These are phyloP conservation scores for Hericium erinaceus DNA, from an alignment of 768 basidiomycete genomes.

Conservation along the genomic window DNA sequence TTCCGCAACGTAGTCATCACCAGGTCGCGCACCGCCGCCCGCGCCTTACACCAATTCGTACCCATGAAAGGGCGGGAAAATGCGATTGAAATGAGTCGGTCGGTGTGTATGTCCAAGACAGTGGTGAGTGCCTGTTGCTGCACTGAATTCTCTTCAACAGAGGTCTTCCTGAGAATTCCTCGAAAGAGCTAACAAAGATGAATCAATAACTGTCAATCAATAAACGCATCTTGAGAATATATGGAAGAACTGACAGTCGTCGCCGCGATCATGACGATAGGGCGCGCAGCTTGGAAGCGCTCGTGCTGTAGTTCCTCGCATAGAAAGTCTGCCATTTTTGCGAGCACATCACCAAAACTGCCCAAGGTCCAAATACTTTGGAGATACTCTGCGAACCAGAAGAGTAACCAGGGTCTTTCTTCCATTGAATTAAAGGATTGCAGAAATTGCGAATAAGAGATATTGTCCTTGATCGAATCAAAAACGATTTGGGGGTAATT, in stretches of 20 bases:
- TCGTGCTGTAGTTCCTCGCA: constrained; percentile 79
- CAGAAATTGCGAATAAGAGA: constrained; percentile 39
- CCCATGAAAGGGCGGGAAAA: constrained; percentile 31
- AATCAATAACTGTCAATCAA: not conserved
- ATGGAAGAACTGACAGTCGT: constrained; percentile 41
- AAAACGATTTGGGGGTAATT: constrained; percentile 75
- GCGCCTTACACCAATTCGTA: constrained; percentile 32
- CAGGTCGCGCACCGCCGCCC: constrained; percentile 34
- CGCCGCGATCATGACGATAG: constrained; percentile 50
- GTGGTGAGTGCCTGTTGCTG: constrained; percentile 24
- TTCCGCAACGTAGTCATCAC: constrained; percentile 23
- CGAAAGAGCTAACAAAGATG: constrained; percentile 23
- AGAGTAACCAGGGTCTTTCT: constrained; percentile 40
- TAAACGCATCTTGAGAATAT: not conserved
- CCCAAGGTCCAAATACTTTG: constrained; percentile 39
- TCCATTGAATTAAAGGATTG: constrained; percentile 23
- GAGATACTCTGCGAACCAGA: constrained; percentile 61
- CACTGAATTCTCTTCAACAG: constrained; percentile 18
- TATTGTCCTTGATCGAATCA: constrained; percentile 77
- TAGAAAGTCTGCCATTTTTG: constrained; percentile 62
- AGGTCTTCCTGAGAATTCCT: constrained; percentile 25
- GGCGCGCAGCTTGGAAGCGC: constrained; percentile 50
- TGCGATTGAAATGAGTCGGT: constrained; percentile 37
- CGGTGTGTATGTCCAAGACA: constrained; percentile 43
- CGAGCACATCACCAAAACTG: constrained; percentile 52